phyloP scores from a whole-genome alignment of 2,329 filamentous ascomycete species.

The Neobulgaria alba region DNA sequence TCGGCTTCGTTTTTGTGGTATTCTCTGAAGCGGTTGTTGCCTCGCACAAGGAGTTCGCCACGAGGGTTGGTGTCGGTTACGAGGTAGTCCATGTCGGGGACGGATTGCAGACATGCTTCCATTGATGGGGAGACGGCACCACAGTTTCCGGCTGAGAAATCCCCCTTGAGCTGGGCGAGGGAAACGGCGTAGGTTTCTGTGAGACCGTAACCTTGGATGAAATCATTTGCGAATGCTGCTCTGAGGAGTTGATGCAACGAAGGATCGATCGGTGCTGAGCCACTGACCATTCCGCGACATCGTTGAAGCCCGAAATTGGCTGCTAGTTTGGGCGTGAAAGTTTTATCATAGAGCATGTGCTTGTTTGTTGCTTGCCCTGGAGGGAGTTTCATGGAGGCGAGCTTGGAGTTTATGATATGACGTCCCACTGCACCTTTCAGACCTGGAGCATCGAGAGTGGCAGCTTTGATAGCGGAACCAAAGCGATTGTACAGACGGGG shows the following conservation, averaged over 20 bases:
- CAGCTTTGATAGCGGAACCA: conserved; percentile 69
- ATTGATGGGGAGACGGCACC: conserved; percentile 58
- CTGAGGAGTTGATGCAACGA: conserved; percentile 83
- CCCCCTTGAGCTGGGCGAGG: conserved; percentile 58
- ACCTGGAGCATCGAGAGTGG: conserved; percentile 71
- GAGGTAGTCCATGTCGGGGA: conserved; percentile 90
- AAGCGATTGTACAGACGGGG: conserved; percentile 90
- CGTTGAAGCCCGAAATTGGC: conserved; percentile 75
- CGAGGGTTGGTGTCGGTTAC: conserved; percentile 80
- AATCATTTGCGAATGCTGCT: conserved; percentile 68
- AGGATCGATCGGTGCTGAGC: conserved; percentile 85
- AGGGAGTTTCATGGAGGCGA: conserved; percentile 65
- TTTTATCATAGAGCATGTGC: conserved; percentile 71
- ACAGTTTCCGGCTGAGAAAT: conserved; percentile 73
- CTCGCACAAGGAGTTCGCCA: conserved; percentile 79
- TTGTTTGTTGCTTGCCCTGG: conserved; percentile 67
- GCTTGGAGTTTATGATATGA: conserved; percentile 71
- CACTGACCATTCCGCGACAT: conserved; percentile 67
- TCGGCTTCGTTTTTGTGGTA: conserved; percentile 90
- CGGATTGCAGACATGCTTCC: conserved; percentile 76
- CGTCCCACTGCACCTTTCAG: conserved; percentile 74
- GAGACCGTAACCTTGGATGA: conserved; percentile 84
- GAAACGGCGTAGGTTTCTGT: conserved; percentile 85
- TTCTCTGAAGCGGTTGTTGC: conserved; percentile 70
- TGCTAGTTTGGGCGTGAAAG: conserved; percentile 85